Evolutionary conservation across 176 grass and related monocot species (phyloP), one percentile per base, ranked within the genome.

Genomic region (Phoenix dactylifera): DNA sequence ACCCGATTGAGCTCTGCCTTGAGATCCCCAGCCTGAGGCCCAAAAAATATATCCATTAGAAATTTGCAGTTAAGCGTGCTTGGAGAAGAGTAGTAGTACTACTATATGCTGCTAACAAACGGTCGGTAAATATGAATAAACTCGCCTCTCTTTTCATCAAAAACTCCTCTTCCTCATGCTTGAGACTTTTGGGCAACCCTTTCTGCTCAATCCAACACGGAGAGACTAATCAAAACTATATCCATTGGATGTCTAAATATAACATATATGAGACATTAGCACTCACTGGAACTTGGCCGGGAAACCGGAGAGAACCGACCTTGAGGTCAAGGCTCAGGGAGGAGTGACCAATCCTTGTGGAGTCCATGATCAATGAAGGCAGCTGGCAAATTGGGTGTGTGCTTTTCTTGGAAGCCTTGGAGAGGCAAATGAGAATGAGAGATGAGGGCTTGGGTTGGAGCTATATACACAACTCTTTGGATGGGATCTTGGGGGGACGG

Each of bases 71-170:
- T 44, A 44, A 10, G 10, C 9, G 1, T 12, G 7, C 10, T 44
- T 44, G 35, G 35, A 39, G 10, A 10, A 39, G 6, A 39, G 26
- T 7, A 18, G 24, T 0, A 39, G 6, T 9, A 20, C 20, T 20
- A 20, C 20, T 20, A 20, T 20, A 20, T 20, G 20, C 20, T 20
- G 20, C 20, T 20, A 20, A 20, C 20, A 20, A 20, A 20, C 6
- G 15, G 28, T 9, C 44, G 25, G 26, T 2, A 15, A 26, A 5
- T 3, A 9, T 14, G 16, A 22, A 16, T 35, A 24, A 52, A 55
- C 54, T 51, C 63, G 86, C 87, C 79, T 86, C 56, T 6, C 69
- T 25, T 29, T 55, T 76, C 2, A 49, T 48, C 5, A 26, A 68
- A 3, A 58, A 24, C 4, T 54, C 30, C 55, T 4, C 58, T 24